A percentile compares a stretch with the other conserved stretches of the same genome.
These are phyloP conservation scores for Jatropha podagrica DNA, from an alignment of 441 rosid genomes.

Conservation along the genomic window DNA sequence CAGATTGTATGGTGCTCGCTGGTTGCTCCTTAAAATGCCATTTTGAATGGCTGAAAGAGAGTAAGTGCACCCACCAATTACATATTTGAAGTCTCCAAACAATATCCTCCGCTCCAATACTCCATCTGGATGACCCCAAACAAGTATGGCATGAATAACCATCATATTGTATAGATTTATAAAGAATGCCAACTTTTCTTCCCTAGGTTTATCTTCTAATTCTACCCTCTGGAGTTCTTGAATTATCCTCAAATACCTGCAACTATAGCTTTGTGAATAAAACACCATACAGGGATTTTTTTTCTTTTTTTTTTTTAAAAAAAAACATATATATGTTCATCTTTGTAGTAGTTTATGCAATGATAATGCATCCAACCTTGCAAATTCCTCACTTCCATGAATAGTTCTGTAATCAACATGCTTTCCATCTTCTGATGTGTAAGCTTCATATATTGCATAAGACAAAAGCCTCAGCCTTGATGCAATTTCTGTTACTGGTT, in stretches of 20 bases:
- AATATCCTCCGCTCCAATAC: constrained; percentile 68
- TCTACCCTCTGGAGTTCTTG: constrained; percentile 84
- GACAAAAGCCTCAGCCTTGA: constrained; percentile 65
- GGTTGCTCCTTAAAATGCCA: constrained; percentile 79
- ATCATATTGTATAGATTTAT: constrained; percentile 84
- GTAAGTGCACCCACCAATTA: constrained; percentile 66
- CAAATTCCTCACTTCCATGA: constrained; percentile 94
- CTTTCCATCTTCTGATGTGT: constrained; percentile 69
- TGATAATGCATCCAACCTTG: constrained; percentile 51
- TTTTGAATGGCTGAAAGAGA: constrained; percentile 86
- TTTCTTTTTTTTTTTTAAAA: too few species aligned
- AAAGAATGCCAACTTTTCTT: constrained; percentile 80
- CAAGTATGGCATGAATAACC: constrained; percentile 80
- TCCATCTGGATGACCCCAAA: constrained; percentile 69
- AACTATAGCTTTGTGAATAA: constrained; percentile 14
- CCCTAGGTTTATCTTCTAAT: constrained; percentile 59
- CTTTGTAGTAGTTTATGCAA: constrained; percentile 5
- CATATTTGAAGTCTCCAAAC: constrained; percentile 78
- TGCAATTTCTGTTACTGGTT: constrained; percentile 63
- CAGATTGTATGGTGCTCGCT: constrained; percentile 70
- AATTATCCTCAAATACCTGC: constrained; percentile 69
- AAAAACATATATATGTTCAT: constrained; percentile 4
- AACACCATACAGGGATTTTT: neutral
- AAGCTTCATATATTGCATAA: constrained; percentile 74
- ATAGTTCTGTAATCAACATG: constrained; percentile 85